These are phyloP conservation scores for Chondrus crispus DNA, from an alignment of 23 red algal genomes.

Conservation along the genomic window DNA sequence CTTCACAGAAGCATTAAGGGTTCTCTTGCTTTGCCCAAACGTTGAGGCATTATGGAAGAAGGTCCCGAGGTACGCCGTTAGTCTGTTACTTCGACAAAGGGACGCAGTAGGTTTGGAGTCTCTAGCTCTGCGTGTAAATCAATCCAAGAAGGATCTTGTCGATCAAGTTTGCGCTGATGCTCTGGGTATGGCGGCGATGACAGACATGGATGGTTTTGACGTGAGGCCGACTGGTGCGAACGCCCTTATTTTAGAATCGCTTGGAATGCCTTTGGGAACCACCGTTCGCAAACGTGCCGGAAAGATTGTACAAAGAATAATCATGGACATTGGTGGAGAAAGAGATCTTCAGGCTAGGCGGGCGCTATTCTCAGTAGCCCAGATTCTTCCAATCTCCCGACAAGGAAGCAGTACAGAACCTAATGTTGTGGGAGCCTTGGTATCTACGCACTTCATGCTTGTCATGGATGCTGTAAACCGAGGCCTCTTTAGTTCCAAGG, in stretches of 20 bases:
- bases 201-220: neutral
- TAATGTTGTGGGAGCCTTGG: constrained; percentile 36
- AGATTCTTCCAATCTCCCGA: neutral
- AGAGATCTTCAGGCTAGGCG: constrained; percentile 27
- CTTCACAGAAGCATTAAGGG: neutral
- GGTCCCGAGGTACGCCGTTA: constrained; percentile 8
- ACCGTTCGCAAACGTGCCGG: constrained; percentile 24
- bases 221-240: neutral
- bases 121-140: neutral
- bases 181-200: constrained; percentile 17
- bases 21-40: neutral
- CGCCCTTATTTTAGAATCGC: neutral
- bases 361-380: constrained; percentile 3
- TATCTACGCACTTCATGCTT: constrained; percentile 71
- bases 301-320: constrained; percentile 54
- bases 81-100: constrained; percentile 8
- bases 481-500: constrained; percentile 53
- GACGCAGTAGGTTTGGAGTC: neutral
- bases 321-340: constrained; percentile 58
- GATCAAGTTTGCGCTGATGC: constrained; percentile 39
- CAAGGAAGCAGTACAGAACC: neutral
- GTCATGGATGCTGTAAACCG: constrained; percentile 89
- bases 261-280: constrained; percentile 1
- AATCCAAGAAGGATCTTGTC: neutral
- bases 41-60: constrained; percentile 14